phyloP scores from a whole-genome alignment of 371 early-diverging fungal genomes.

The Mucor irregularis region DNA sequence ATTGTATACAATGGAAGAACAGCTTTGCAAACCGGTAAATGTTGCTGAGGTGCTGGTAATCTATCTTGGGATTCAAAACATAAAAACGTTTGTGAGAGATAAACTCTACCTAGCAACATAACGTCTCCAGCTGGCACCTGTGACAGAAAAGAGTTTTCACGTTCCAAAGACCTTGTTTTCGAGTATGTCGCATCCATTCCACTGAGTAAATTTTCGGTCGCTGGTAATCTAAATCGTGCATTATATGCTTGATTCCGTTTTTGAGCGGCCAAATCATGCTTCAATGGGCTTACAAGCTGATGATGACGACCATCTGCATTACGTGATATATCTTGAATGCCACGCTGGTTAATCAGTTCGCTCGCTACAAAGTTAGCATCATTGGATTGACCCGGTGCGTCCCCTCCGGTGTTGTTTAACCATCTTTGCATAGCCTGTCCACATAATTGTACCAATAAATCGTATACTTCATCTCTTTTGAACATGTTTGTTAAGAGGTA shows the following conservation, averaged over 20 bases:
- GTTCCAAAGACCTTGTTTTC: constrained; percentile 5
- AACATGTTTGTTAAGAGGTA: constrained; percentile 92
- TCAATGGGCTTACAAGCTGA: constrained; percentile 50
- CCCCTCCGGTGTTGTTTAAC: constrained; percentile 74
- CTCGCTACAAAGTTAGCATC: constrained; percentile 13
- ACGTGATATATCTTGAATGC: neutral
- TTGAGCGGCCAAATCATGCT: constrained; percentile 66
- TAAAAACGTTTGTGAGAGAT: constrained; percentile 61
- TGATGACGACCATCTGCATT: neutral
- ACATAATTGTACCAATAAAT: constrained; percentile 86
- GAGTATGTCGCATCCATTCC: constrained; percentile 61
- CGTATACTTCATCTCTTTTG: constrained; percentile 88
- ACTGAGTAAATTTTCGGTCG: constrained; percentile 60
- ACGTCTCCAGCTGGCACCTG: constrained; percentile 25
- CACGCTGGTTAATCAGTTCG: constrained; percentile 1
- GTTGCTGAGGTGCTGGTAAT: constrained; percentile 44
- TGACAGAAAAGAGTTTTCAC: constrained; percentile 11
- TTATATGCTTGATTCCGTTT: constrained; percentile 79
- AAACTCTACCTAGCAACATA: constrained; percentile 60
- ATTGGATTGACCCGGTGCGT: constrained; percentile 60
- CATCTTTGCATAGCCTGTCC: constrained; percentile 84
- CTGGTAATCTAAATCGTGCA: constrained; percentile 67
- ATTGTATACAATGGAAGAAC: constrained; percentile 88
- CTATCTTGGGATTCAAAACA: constrained; percentile 67
- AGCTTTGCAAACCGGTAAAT: constrained; percentile 60